Percentiles rank a stretch among this genome's conserved stretches.
phyloP scores from a whole-genome alignment of 495 filamentous ascomycete species.

The Trichoderma virens region DNA sequence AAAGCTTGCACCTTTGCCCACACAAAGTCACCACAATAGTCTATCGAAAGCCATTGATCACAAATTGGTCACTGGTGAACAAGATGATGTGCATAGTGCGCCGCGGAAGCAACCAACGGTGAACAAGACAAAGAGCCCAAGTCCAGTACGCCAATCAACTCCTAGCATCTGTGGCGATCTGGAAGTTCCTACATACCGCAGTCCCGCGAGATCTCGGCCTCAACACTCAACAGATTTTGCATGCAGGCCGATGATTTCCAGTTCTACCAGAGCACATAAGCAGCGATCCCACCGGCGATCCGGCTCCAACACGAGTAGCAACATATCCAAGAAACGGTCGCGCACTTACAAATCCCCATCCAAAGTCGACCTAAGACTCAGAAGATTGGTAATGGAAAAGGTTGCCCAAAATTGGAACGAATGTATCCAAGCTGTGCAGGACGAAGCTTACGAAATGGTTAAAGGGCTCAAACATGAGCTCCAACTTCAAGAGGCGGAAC shows the following conservation, averaged over 20 bases:
- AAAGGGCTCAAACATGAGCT: background rate
- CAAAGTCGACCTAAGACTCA: background rate
- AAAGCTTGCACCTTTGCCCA: background rate
- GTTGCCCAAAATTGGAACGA: background rate
- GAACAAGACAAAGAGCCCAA: background rate
- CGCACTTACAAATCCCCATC: background rate
- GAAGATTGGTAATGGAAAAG: background rate
- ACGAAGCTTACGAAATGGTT: too few species aligned
- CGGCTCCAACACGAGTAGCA: background rate
- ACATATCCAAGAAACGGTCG: conserved; percentile 7
- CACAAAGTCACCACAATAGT: background rate
- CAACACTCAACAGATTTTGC: background rate
- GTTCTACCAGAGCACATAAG: background rate
- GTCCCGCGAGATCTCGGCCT: background rate
- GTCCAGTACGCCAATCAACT: background rate
- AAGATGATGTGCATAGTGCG: background rate
- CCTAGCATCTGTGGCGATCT: conserved; percentile 8
- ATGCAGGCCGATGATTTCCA: background rate
- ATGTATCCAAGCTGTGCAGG: background rate
- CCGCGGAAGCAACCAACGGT: background rate
- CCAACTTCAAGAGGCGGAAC: background rate
- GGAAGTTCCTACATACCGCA: background rate
- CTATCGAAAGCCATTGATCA: too few species aligned
- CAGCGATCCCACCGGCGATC: background rate
- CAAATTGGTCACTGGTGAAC: background rate